These are phyloP conservation scores for Sporothrix protearum DNA, from an alignment of 2,329 filamentous ascomycete species.

Conservation along the genomic window DNA sequence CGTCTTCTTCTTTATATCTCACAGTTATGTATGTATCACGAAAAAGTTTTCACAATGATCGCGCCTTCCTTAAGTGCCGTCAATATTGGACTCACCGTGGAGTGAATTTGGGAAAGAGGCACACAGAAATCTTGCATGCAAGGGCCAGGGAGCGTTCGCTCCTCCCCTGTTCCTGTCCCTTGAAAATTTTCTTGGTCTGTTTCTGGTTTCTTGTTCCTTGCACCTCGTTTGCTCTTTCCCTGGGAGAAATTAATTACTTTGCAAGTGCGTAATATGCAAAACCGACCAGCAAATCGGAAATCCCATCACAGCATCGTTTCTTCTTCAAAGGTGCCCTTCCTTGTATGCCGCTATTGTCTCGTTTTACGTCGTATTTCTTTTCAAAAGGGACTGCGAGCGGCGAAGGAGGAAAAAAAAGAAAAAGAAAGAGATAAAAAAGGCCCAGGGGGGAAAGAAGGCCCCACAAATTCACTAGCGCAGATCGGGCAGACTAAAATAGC, in stretches of 20 bases:
- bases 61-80: conserved; percentile 10
- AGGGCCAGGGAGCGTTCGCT: conserved; percentile 8
- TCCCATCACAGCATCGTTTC: conserved; percentile 12
- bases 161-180: neutral
- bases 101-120: conserved; percentile 3
- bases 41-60: neutral
- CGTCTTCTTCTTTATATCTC: neutral
- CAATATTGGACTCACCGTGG: conserved; percentile 12
- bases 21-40: neutral
- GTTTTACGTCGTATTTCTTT: neutral
- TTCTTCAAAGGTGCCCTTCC: neutral
- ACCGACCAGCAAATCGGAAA: neutral
- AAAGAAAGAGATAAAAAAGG: neutral
- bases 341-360: neutral
- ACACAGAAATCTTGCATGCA: conserved; percentile 4
- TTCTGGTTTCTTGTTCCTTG: neutral
- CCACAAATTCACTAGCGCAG: conserved; percentile 13
- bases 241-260: neutral
- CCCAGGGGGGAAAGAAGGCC: neutral
- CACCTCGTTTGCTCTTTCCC: neutral
- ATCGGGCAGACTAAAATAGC: conserved; percentile 20
- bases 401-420: neutral
- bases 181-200: neutral
- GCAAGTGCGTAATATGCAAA: no score
- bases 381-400: neutral